Percentiles rank a stretch among this genome's conserved stretches.
Conservation (phyloP, 2,329 filamentous ascomycete species). For the Aspergillus sergii region DNA sequence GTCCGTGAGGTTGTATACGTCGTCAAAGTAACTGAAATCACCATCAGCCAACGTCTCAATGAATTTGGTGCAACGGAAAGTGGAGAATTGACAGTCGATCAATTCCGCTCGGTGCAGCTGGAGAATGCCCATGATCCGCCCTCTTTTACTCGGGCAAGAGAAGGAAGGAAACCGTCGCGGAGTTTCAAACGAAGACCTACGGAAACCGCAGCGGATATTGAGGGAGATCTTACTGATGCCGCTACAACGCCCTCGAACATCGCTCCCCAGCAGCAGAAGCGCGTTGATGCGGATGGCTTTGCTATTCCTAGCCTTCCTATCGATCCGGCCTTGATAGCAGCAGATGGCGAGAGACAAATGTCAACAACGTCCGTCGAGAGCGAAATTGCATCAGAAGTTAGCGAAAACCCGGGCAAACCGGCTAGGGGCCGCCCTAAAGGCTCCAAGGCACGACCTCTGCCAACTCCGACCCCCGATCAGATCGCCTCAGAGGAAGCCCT, state of each 20-base stretch:
- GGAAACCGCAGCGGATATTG: constrained; percentile 44
- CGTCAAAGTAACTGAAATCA: constrained; percentile 92
- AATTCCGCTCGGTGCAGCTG: constrained; percentile 63
- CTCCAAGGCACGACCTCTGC: constrained; percentile 36
- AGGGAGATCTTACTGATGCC: constrained; percentile 49
- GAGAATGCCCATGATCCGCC: constrained; percentile 81
- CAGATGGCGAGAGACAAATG: constrained; percentile 22
- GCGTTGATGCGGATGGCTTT: constrained; percentile 69
- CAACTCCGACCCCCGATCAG: constrained; percentile 62
- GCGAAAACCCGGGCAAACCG: constrained; percentile 20
- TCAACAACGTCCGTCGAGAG: constrained; percentile 26
- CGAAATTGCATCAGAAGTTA: constrained; percentile 26
- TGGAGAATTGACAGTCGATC: constrained; percentile 80
- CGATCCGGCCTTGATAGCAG: constrained; percentile 44
- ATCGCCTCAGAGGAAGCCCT: constrained; percentile 61
- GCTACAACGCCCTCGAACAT: constrained; percentile 7
- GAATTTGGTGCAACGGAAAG: constrained; percentile 90
- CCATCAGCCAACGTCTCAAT: constrained; percentile 85
- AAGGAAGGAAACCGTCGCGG: constrained; percentile 58
- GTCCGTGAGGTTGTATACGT: constrained; percentile 96
- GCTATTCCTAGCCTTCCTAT: constrained; percentile 59
- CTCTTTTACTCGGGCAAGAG: constrained; percentile 65
- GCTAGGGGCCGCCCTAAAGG: constrained; percentile 35
- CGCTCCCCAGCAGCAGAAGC: constrained; percentile 34
- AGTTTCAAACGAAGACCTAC: constrained; percentile 34